Conservation (phyloP, 1,139 yeast species). For the Suhomyces terraborum region DNA sequence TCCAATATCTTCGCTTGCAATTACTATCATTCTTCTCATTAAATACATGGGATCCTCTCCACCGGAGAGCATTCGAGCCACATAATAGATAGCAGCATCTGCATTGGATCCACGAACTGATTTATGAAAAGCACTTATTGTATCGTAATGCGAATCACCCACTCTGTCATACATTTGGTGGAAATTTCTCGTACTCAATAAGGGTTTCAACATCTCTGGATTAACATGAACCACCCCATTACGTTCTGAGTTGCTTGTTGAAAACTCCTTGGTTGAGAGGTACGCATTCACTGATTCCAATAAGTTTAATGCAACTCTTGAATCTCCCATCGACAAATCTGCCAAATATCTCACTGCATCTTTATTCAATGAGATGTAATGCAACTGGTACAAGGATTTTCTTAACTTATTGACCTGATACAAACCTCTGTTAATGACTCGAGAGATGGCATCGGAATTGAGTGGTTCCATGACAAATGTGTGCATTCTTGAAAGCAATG, state of each 20-base stretch:
- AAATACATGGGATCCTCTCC: conserved; percentile 94
- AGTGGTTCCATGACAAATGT: conserved; percentile 80
- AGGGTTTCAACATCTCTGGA: conserved; percentile 40
- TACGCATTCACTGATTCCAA: conserved; percentile 56
- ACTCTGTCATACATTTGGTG: conserved; percentile 78
- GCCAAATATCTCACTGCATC: conserved; percentile 72
- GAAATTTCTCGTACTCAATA: conserved; percentile 39
- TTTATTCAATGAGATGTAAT: conserved; percentile 52
- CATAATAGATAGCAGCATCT: conserved; percentile 84
- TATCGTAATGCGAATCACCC: conserved; percentile 93
- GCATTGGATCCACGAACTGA: conserved; percentile 85
- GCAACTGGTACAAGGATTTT: conserved; percentile 40
- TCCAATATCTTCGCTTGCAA: conserved; percentile 91
- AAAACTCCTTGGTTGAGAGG: conserved; percentile 37
- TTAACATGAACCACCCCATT: conserved; percentile 34
- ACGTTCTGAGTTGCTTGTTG: conserved; percentile 18
- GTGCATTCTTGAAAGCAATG: conserved; percentile 83
- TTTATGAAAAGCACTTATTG: conserved; percentile 92
- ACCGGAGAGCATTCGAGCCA: conserved; percentile 83
- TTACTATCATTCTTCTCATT: conserved; percentile 89
- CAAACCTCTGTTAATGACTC: conserved; percentile 64
- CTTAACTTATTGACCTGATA: conserved; percentile 61
- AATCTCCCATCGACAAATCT: conserved; percentile 84
- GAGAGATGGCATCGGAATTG: conserved; percentile 52
- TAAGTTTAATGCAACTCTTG: conserved; percentile 77